Percentiles rank a stretch among this genome's conserved stretches.
Conservation (phyloP, 2,329 filamentous ascomycete genomes). For the Nannizziopsis barbatae region DNA sequence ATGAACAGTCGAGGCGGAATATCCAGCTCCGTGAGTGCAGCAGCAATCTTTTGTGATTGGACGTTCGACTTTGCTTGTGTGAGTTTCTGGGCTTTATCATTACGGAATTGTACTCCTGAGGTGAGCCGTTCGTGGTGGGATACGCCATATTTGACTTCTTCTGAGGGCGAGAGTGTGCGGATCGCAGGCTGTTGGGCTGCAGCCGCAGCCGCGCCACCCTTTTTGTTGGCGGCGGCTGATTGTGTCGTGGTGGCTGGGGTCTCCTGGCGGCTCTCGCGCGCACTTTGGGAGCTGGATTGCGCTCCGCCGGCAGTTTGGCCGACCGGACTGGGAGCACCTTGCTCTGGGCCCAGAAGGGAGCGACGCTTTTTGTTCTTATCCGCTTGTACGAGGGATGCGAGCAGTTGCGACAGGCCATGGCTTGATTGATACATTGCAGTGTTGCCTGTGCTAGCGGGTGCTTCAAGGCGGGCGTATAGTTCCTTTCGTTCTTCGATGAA, state of each 20-base stretch:
- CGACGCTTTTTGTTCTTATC: constrained; percentile 87
- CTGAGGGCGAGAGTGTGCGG: constrained; percentile 60
- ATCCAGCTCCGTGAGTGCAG: constrained; percentile 38
- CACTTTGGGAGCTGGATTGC: constrained; percentile 25
- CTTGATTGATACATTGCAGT: constrained; percentile 71
- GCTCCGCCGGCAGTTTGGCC: constrained; percentile 39
- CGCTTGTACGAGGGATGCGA: constrained; percentile 68
- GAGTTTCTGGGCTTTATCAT: constrained; percentile 43
- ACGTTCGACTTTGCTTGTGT: constrained; percentile 42
- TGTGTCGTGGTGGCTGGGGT: constrained; percentile 29
- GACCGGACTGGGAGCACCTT: constrained; percentile 39
- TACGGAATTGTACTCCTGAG: constrained; percentile 80
- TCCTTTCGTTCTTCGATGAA: constrained; percentile 82
- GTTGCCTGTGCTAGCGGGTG: constrained; percentile 58
- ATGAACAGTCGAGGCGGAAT: constrained; percentile 39
- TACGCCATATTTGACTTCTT: constrained; percentile 73
- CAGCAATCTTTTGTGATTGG: constrained; percentile 39
- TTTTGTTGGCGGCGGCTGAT: constrained; percentile 23
- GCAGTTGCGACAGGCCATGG: constrained; percentile 63
- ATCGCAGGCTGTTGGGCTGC: constrained; percentile 44
- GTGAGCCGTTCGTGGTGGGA: constrained; percentile 73
- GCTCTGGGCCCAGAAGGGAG: constrained; percentile 53
- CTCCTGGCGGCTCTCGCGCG: constrained; percentile 25
- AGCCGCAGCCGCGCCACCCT: constrained; percentile 28
- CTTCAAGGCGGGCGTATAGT: constrained; percentile 75